A percentile compares a stretch with the other conserved stretches of the same genome.
Evolutionary conservation across 2,329 filamentous ascomycete genomes (phyloP).

Genomic region (Rhynchosporium graminicola): DNA sequence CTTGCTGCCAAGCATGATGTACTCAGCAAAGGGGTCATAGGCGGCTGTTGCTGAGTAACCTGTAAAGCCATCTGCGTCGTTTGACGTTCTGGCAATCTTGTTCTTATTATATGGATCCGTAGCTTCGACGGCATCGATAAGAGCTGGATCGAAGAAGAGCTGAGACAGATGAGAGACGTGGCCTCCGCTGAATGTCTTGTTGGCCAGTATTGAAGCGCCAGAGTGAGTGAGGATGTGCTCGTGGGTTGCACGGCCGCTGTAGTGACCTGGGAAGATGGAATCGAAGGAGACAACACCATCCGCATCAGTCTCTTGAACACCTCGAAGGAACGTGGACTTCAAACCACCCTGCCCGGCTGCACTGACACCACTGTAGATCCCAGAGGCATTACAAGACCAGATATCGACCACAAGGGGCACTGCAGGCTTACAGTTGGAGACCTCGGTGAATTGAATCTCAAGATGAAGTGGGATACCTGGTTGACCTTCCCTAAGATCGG

Average conservation of each 20-base stretch:
- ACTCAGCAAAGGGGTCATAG: conserved; percentile 57
- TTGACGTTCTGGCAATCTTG: conserved; percentile 49
- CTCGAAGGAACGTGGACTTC: conserved; percentile 48
- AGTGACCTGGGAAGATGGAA: conserved; percentile 49
- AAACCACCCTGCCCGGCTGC: conserved; percentile 42
- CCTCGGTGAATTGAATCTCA: conserved; percentile 56
- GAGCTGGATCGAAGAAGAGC: conserved; percentile 63
- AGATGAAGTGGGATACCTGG: conserved; percentile 50
- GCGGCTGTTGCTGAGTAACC: conserved; percentile 46
- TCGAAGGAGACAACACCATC: conserved; percentile 48
- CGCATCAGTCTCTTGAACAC: conserved; percentile 45
- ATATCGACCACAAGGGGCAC: conserved; percentile 52
- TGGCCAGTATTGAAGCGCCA: conserved; percentile 33
- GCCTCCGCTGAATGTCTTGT: conserved; percentile 53
- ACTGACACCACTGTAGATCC: conserved; percentile 51
- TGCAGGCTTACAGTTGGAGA: conserved; percentile 53
- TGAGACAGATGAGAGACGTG: conserved; percentile 51
- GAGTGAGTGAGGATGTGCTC: conserved; percentile 43
- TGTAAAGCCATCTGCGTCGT: conserved; percentile 50
- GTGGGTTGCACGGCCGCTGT: conserved; percentile 48
- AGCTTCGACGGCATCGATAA: conserved; percentile 55
- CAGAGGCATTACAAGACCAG: conserved; percentile 46
- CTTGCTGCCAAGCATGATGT: conserved; percentile 56
- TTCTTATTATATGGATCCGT: conserved; percentile 52
- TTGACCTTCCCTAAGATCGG: conserved; percentile 45